Conservation (phyloP, 345 rosid genomes). For the Populus simonii region DNA sequence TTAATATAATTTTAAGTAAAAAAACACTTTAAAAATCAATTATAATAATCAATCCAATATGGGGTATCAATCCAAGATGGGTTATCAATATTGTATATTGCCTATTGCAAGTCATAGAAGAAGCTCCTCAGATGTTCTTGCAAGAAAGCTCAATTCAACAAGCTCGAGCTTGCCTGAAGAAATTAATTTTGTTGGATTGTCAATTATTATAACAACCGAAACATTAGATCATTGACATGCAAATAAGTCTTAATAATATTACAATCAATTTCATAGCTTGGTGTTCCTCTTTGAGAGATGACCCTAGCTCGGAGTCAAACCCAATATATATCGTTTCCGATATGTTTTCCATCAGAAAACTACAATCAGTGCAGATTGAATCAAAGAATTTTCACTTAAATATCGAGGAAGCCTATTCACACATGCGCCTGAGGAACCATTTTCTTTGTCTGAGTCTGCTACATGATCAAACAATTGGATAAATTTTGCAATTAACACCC, state of each 20-base stretch:
- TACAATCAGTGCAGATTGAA: constrained; percentile 4
- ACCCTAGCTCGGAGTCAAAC: background rate
- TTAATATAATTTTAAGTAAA: too few species aligned
- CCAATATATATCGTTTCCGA: background rate
- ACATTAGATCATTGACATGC: background rate
- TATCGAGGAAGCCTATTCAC: background rate
- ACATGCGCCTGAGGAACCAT: constrained; percentile 4
- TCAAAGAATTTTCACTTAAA: constrained; percentile 5
- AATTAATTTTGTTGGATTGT: too few species aligned
- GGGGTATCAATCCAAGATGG: too few species aligned
- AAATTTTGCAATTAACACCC: too few species aligned
- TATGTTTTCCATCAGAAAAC: background rate
- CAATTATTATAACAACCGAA: too few species aligned
- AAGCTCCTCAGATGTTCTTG: too few species aligned
- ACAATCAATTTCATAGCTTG: background rate
- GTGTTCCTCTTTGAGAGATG: background rate
- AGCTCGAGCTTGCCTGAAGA: too few species aligned
- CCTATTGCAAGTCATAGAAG: background rate
- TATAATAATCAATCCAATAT: too few species aligned
- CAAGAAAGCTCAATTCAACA: too few species aligned
- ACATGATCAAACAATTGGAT: constrained; percentile 39
- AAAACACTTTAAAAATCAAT: too few species aligned
- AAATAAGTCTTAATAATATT: background rate
- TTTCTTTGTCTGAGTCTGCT: constrained; percentile 31
- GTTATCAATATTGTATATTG: too few species aligned